Base-by-base conservation (phyloP, 495 filamentous ascomycete species). In the Talaromyces nanjingensis region DNA sequence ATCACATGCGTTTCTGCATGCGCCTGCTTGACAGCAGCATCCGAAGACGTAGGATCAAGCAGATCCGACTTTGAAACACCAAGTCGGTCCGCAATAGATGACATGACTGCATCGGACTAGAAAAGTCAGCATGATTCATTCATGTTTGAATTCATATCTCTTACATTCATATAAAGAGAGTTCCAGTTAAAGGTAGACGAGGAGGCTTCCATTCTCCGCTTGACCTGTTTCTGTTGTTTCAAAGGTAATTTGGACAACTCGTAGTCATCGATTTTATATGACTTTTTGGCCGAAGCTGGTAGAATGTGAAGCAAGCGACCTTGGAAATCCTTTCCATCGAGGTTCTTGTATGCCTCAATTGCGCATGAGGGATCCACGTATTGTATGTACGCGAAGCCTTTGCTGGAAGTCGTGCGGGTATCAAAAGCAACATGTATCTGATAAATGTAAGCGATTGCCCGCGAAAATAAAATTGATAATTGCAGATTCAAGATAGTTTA, bases 1-100 rank as follows among this genome's bases (percentile, higher is more conserved):
- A 99, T 97, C 59, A 96, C 83, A 66, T 93, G 89, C 22, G 96
- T 97, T 77, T 99, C 94, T 42, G 96, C 94, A 72, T 96, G 90
- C 45, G 94, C 94, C 78, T 98, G 94, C 76, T 93, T 96, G 45
- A 98, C 90, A 42, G 91, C 93, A 60, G 93, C 92, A 72, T 96
- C 90, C 47, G 93, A 87, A 63, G 89, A 96, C 1, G 96, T 96
- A 7, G 94, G 94, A 74, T 99, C 92, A 45, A 99, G 78, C 25
- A 99, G 72, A 63, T 97, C 92, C 8, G 90, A 84, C 77, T 98
- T 99, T 16, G 89, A 86, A 27, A 98, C 83, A 16, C 92, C 92
- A 6, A 98, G 78, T 62, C 93, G 88, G 69, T 91, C 85, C 45
- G 96, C 90, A 53, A 97, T 85, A 14, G 92, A 93, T 49, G 90